phyloP scores from a whole-genome alignment of 257 asterid species.

The Forsythia suspensa region DNA sequence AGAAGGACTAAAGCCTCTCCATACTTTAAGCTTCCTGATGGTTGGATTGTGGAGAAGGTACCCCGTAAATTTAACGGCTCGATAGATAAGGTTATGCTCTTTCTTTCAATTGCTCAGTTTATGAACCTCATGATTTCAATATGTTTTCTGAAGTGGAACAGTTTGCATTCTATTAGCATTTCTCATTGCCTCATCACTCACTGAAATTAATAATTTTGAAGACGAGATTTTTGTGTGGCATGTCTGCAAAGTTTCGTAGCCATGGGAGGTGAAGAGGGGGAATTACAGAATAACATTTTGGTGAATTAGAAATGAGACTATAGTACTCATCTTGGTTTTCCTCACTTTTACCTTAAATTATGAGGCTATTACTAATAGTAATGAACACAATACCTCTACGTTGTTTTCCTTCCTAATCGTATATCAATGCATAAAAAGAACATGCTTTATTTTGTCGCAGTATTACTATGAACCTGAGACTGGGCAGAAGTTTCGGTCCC shows the following conservation, averaged over 20 bases:
- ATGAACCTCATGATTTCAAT: background rate
- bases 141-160: background rate
- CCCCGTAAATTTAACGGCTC: slow-evolving; percentile 39
- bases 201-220: background rate
- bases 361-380: background rate
- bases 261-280: no score
- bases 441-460: slow-evolving; percentile 30
- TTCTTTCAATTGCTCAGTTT: background rate
- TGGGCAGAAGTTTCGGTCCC: slow-evolving; percentile 72
- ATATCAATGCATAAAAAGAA: background rate
- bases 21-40: slow-evolving; percentile 60
- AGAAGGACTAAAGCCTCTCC: slow-evolving; percentile 25
- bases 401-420: background rate
- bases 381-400: background rate
- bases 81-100: slow-evolving; percentile 36
- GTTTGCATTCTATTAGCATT: background rate
- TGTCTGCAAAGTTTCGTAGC: background rate
- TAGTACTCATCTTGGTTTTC: background rate
- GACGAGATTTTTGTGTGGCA: background rate
- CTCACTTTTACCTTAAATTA: no score
- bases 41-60: slow-evolving; percentile 75
- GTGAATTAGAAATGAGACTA: background rate
- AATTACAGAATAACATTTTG: no score
- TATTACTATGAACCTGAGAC: slow-evolving; percentile 80
- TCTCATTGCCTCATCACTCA: background rate